Conservation (phyloP, 2,329 filamentous ascomycete genomes). For the Verticillium alfalfae region DNA sequence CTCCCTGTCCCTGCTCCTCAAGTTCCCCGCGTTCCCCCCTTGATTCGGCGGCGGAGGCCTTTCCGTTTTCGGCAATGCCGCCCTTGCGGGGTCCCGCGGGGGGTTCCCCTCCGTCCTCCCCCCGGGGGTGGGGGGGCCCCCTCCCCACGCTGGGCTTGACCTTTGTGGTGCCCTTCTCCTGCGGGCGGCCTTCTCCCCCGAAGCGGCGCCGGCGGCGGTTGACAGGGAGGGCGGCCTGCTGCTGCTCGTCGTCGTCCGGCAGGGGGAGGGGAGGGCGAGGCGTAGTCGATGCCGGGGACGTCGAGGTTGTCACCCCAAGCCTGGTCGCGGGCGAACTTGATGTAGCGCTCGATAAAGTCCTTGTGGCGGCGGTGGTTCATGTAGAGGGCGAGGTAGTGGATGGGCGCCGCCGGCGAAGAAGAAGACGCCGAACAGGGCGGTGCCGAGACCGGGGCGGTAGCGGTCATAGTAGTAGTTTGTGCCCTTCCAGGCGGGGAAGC, state of each 20-base stretch:
- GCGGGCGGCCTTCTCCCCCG: slow-evolving; percentile 77
- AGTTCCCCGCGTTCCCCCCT: no score
- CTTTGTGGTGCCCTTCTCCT: slow-evolving; percentile 51
- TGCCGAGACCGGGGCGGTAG: slow-evolving; percentile 84
- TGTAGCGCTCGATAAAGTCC: slow-evolving; percentile 88
- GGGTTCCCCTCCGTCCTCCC: no score
- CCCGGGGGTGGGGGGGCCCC: no score
- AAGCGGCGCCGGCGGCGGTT: slow-evolving; percentile 85
- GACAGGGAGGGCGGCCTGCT: slow-evolving; percentile 49
- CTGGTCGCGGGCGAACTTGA: slow-evolving; percentile 78
- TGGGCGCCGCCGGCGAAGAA: slow-evolving; percentile 72
- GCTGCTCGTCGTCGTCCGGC: slow-evolving; percentile 42
- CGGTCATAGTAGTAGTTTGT: slow-evolving; percentile 98
- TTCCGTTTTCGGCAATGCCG: slow-evolving; percentile 78
- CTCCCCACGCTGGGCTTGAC: slow-evolving; percentile 29
- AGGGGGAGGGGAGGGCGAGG: slow-evolving; percentile 30
- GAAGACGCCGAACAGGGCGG: slow-evolving; percentile 77
- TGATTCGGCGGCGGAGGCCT: no score
- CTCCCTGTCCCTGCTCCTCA: no score
- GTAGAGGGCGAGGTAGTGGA: slow-evolving; percentile 81
- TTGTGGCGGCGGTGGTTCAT: slow-evolving; percentile 85
- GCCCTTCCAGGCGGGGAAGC: slow-evolving; percentile 94
- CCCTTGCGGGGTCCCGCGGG: slow-evolving; percentile 78
- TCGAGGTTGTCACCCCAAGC: slow-evolving; percentile 83
- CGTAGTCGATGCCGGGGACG: slow-evolving; percentile 60